Base-by-base conservation (phyloP, 2,329 filamentous ascomycete species). In the Stemphylium lycopersici region DNA sequence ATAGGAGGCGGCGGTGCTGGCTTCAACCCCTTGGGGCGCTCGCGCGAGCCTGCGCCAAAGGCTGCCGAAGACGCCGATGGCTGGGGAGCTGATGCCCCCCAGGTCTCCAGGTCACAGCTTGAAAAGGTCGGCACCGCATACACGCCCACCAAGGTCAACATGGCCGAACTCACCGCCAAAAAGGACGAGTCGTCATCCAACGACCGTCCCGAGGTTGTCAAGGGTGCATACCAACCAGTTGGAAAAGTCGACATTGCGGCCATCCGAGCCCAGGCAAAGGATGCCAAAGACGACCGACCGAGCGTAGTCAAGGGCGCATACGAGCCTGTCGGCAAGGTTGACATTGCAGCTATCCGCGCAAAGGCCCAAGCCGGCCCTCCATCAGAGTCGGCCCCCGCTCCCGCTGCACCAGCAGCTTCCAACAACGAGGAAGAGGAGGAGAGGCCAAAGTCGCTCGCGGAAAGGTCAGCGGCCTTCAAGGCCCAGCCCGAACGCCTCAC, bases 221-320 rank as follows among this genome's bases (percentile, higher is more conserved):
- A 79, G 69, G 95, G 95, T 39, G 89, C 84, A 13, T 99, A 99
- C 76, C 91, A 97, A 74, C 95, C 95, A 16, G 81, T 99, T 66
- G 95, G 95, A 52, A 98, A 97, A 79, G 90, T 99, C n/a, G 93
- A 99, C 70, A 98, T 99, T 77, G 90, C 89, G 20, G 93, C 91
- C 33, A 89, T 99, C 63, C 87, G 95, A 59, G 78, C 87, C 82
- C 73, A 91, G 84, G 80, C 92, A 78, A 70, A 87, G 81, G 61
- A 63, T 32, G 58, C 80, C 87, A 80, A 65, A 40, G 91, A 97
- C 69, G 90, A 96, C 63, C 84, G 92, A 50, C 95, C 95, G 3
- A 85, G 89, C 1, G 84, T 87, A 4, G 90, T 98, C 16, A 98
- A 96, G 77, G 95, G 95, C 37, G 85, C 93, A 20, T 99, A 99